Evolutionary conservation across 768 basidiomycete species (phyloP).

Genomic region (Kwoniella dendrophila): DNA sequence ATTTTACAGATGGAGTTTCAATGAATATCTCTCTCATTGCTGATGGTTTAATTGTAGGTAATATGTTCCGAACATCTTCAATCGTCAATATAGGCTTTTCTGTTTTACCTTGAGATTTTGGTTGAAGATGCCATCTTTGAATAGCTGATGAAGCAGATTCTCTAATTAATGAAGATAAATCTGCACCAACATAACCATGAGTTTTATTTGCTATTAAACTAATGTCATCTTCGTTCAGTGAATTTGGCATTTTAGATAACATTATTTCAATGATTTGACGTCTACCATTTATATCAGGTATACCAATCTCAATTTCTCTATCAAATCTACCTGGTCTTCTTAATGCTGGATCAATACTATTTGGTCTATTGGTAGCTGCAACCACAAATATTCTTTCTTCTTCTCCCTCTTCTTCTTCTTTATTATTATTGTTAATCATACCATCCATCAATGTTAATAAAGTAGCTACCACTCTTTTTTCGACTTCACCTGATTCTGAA

Average conservation of each 20-base stretch:
- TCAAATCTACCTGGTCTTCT: slow-evolving; percentile 99
- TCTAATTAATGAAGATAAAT: slow-evolving; percentile 85
- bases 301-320: slow-evolving; percentile 93
- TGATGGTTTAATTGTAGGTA: slow-evolving; percentile 82
- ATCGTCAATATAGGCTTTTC: slow-evolving; percentile 60
- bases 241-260: slow-evolving; percentile 76
- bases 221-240: slow-evolving; percentile 66
- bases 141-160: slow-evolving; percentile 91
- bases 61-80: slow-evolving; percentile 68
- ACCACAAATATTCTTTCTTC: slow-evolving; percentile 78
- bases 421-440: too few relatives aligned
- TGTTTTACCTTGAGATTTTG: neutral
- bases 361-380: slow-evolving; percentile 83
- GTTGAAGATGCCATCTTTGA: slow-evolving; percentile 70
- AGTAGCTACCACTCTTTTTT: slow-evolving; percentile 92
- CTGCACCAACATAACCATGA: slow-evolving; percentile 96
- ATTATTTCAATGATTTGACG: slow-evolving; percentile 83
- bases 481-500: slow-evolving; percentile 88
- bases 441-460: slow-evolving; percentile 94
- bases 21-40: slow-evolving; percentile 92
- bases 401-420: slow-evolving; percentile 62
- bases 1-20: slow-evolving; percentile 77
- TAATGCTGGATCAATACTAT: slow-evolving; percentile 99
- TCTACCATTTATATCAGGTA: slow-evolving; percentile 84
- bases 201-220: slow-evolving; percentile 68